Percentiles rank a stretch among this genome's conserved stretches.
These are phyloP conservation scores for Cardamine occulta DNA, from an alignment of 345 rosid genomes.

Conservation along the genomic window DNA sequence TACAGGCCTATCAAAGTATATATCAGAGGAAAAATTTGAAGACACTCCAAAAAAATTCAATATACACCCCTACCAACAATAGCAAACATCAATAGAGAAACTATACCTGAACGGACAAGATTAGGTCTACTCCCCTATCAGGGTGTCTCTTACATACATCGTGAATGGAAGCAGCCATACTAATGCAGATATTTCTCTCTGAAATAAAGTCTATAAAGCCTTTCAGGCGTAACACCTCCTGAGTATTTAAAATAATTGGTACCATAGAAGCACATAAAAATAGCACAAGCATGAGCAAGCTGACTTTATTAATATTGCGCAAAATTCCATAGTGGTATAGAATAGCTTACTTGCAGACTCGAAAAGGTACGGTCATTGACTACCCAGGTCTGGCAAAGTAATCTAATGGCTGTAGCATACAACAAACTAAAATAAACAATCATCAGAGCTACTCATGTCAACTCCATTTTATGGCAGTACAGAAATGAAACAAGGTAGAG, in stretches of 20 bases:
- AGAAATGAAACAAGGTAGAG: conserved; percentile 20
- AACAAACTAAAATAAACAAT: conserved; percentile 63
- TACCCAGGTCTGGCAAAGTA: conserved; percentile 93
- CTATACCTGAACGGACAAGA: conserved; percentile 91
- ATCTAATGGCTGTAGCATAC: conserved; percentile 83
- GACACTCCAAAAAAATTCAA: conserved; percentile 31
- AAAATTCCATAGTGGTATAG: conserved; percentile 13
- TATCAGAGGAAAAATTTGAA: conserved; percentile 25
- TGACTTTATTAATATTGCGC: conserved; percentile 6
- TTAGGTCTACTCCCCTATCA: conserved; percentile 97
- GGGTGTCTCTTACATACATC: conserved; percentile 86
- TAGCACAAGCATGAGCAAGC: conserved; percentile 11
- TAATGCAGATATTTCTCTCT: conserved; percentile 68
- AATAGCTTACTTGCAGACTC: conserved; percentile 59
- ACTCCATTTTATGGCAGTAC: conserved; percentile 19
- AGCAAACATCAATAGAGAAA: conserved; percentile 36
- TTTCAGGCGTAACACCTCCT: conserved; percentile 75
- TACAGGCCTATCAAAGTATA: conserved; percentile 69
- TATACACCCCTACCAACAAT: conserved; percentile 24
- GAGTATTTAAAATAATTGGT: conserved; percentile 35
- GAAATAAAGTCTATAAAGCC: conserved; percentile 56
- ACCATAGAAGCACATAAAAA: conserved; percentile 11
- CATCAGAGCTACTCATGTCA: conserved; percentile 38
- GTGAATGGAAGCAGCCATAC: conserved; percentile 78
- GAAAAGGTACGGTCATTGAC: conserved; percentile 89